These are phyloP conservation scores for Blastobotrys peoriensis DNA, from an alignment of 805 yeast genomes.

Conservation along the genomic window DNA sequence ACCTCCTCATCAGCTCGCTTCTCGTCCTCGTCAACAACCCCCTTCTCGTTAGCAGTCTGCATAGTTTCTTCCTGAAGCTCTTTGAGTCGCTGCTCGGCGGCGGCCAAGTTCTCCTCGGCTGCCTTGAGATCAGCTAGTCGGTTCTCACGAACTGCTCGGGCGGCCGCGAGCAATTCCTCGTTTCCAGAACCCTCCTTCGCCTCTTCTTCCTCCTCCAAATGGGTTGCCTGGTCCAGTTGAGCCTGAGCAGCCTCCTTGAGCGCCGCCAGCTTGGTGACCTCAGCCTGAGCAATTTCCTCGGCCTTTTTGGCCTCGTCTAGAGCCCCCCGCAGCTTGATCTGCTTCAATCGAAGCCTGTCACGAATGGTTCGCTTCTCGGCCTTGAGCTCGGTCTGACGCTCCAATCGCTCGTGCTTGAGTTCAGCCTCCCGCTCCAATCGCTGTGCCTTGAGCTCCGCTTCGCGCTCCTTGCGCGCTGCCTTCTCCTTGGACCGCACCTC, in stretches of 20 bases:
- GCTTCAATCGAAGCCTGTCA: slow-evolving; percentile 11
- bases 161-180: slow-evolving; percentile 6
- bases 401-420: slow-evolving; percentile 10
- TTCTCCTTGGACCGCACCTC: slow-evolving; percentile 19
- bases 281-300: slow-evolving; percentile 24
- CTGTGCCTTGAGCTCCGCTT: slow-evolving; percentile 21
- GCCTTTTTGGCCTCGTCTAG: slow-evolving; percentile 23
- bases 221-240: slow-evolving; percentile 21
- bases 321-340: slow-evolving; percentile 18
- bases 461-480: slow-evolving; percentile 19
- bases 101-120: slow-evolving; percentile 3
- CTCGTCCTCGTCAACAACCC: slow-evolving; percentile 18
- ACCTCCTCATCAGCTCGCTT: slow-evolving; percentile 4
- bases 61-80: slow-evolving; percentile 38
- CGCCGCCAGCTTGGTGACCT: slow-evolving; percentile 19
- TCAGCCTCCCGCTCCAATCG: slow-evolving; percentile 11
- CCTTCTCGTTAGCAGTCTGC: slow-evolving; percentile 21
- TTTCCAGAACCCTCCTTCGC: slow-evolving; percentile 5
- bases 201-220: slow-evolving; percentile 1
- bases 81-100: background rate
- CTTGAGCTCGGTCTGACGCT: slow-evolving; percentile 15
- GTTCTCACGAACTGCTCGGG: slow-evolving; percentile 6
- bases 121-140: slow-evolving; percentile 6
- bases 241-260: slow-evolving; percentile 21
- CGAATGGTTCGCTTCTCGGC: slow-evolving; percentile 21